phyloP scores from a whole-genome alignment of 2,329 filamentous ascomycete genomes.

The Peltaster fructicola region DNA sequence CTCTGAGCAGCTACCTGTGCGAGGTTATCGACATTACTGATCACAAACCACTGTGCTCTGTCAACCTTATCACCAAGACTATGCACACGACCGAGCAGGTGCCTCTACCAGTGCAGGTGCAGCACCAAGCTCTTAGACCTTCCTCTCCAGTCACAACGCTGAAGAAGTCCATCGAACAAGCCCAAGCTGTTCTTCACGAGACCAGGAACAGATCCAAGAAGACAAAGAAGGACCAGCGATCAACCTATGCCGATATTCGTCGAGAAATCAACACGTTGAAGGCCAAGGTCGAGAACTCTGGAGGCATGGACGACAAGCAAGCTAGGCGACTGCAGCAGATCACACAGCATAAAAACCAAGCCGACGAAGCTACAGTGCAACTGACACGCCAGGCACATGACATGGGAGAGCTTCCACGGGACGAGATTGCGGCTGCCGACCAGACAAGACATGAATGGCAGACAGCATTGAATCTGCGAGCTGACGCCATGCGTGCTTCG shows the following conservation, averaged over 20 bases:
- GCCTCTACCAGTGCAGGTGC: slow-evolving; percentile 33
- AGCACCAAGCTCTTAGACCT: slow-evolving; percentile 48
- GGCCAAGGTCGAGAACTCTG: slow-evolving; percentile 45
- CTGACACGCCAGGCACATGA: slow-evolving; percentile 45
- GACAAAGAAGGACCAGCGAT: slow-evolving; percentile 57
- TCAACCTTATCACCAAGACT: slow-evolving; percentile 50
- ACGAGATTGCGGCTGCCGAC: slow-evolving; percentile 41
- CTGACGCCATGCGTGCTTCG: slow-evolving; percentile 35
- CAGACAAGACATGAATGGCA: slow-evolving; percentile 40
- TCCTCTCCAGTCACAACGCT: slow-evolving; percentile 63
- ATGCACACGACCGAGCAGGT: slow-evolving; percentile 41
- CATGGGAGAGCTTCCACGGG: slow-evolving; percentile 45
- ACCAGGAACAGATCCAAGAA: slow-evolving; percentile 52
- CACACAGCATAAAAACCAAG: slow-evolving; percentile 54
- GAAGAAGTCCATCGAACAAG: slow-evolving; percentile 55
- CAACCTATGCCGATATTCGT: slow-evolving; percentile 45
- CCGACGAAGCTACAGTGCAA: slow-evolving; percentile 41
- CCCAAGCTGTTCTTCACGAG: slow-evolving; percentile 52
- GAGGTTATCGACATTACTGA: slow-evolving; percentile 57
- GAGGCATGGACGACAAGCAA: slow-evolving; percentile 58
- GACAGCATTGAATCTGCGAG: slow-evolving; percentile 33
- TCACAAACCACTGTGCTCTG: slow-evolving; percentile 49
- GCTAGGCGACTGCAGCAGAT: slow-evolving; percentile 60
- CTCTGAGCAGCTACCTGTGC: slow-evolving; percentile 59
- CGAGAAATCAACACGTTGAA: slow-evolving; percentile 58